phyloP scores from a whole-genome alignment of 805 yeast genomes.

The Schwanniomyces pseudopolymorphus region DNA sequence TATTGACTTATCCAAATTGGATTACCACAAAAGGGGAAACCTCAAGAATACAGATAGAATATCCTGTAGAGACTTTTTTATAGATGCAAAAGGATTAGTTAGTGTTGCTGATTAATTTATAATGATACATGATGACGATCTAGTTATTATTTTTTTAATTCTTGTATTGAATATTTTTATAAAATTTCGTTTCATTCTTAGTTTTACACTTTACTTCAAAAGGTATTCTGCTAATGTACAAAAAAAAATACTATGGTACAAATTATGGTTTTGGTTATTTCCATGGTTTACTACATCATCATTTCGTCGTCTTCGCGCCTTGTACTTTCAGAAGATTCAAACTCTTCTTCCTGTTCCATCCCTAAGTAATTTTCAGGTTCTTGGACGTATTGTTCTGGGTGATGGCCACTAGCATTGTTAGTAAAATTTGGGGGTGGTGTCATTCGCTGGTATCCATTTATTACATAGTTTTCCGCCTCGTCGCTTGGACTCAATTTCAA shows the following conservation, averaged over 20 bases:
- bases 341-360: slow-evolving; percentile 22
- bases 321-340: slow-evolving; percentile 3
- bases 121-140: background rate
- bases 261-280: background rate
- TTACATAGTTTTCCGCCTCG: slow-evolving; percentile 40
- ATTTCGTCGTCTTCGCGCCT: slow-evolving; percentile 7
- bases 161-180: background rate
- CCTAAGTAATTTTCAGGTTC: slow-evolving; percentile 42
- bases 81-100: slow-evolving; percentile 30
- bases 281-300: slow-evolving; percentile 4
- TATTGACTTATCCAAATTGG: slow-evolving; percentile 1
- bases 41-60: background rate
- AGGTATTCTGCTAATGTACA: background rate
- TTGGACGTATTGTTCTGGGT: slow-evolving; percentile 17
- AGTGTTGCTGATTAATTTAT: slow-evolving; percentile 8
- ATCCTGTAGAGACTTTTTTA: slow-evolving; percentile 22
- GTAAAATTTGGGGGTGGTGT: slow-evolving; percentile 10
- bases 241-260: background rate
- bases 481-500: slow-evolving; percentile 32
- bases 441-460: slow-evolving; percentile 27
- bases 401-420: background rate
- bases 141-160: background rate
- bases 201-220: background rate
- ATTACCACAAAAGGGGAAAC: background rate
- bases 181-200: background rate